Percentiles rank a stretch among this genome's conserved stretches.
Evolutionary conservation across 192 early-diverging fungal species (phyloP).

Genomic region (Haplosporangium gracile): DNA sequence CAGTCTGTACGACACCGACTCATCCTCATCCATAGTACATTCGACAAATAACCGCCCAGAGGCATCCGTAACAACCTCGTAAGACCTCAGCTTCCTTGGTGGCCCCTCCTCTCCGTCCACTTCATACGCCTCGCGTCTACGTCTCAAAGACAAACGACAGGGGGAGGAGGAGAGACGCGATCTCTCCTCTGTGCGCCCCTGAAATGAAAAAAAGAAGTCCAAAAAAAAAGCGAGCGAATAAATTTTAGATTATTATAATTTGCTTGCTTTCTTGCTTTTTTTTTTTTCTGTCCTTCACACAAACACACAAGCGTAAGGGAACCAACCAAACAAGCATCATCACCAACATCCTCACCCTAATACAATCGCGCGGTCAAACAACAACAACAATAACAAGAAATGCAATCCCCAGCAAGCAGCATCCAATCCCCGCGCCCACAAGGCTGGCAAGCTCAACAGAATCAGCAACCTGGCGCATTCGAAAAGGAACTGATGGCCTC

Average conservation of each 20-base stretch:
- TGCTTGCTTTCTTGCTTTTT: background rate
- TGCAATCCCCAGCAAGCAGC: conserved; percentile 54
- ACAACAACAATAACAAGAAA: background rate
- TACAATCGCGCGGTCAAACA: background rate
- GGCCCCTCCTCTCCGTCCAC: too few species aligned
- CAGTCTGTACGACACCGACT: too few species aligned
- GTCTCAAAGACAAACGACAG: too few species aligned
- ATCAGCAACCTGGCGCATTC: conserved; percentile 29
- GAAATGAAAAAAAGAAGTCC: too few species aligned
- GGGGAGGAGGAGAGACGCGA: too few species aligned
- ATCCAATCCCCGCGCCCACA: conserved; percentile 50
- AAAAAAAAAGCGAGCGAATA: background rate
- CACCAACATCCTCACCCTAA: background rate
- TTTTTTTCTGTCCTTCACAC: background rate
- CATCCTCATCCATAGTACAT: too few species aligned
- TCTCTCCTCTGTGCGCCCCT: too few species aligned
- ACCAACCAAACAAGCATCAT: background rate
- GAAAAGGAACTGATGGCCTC: conserved; percentile 52
- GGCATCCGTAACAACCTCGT: too few species aligned
- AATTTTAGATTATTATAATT: background rate
- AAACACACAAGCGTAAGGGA: background rate
- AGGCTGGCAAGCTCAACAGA: conserved; percentile 19
- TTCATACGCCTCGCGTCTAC: too few species aligned
- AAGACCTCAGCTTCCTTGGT: too few species aligned
- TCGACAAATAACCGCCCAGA: too few species aligned